Conservation (phyloP, 1,284 basidiomycete genomes). For the Porphyrellus sp. region DNA sequence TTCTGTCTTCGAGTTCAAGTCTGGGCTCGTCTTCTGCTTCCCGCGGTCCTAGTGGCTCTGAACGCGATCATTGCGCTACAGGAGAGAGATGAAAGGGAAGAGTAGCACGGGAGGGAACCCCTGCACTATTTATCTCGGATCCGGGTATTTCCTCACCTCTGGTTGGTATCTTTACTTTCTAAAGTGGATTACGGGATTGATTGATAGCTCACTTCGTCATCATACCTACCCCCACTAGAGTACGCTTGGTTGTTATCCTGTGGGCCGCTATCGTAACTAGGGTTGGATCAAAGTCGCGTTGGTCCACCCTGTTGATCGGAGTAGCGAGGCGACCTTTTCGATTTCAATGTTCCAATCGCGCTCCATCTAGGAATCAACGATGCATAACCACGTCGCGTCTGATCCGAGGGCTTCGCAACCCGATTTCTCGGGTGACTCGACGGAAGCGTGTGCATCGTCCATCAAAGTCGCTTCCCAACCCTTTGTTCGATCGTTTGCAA, state of each 20-base stretch:
- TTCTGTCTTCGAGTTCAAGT: slow-evolving; percentile 6
- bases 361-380: slow-evolving; percentile 8
- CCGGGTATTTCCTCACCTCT: slow-evolving; percentile 5
- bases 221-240: slow-evolving; percentile 2
- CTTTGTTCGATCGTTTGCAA: not conserved
- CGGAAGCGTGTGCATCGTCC: not conserved
- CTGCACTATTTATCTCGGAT: slow-evolving; percentile 9
- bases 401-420: slow-evolving; percentile 25
- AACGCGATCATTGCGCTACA: not conserved
- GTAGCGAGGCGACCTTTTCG: not conserved
- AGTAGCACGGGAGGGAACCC: not conserved
- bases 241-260: not conserved
- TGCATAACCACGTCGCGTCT: slow-evolving; percentile 1
- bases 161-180: slow-evolving; percentile 6
- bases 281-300: not conserved
- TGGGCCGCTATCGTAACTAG: not conserved
- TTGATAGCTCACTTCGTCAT: not conserved
- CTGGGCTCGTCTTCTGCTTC: slow-evolving; percentile 3
- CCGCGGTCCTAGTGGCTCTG: slow-evolving; percentile 14
- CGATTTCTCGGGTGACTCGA: slow-evolving; percentile 3
- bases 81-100: slow-evolving; percentile 1
- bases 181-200: slow-evolving; percentile 1
- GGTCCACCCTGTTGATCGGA: slow-evolving; percentile 4
- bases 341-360: not conserved
- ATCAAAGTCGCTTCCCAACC: slow-evolving; percentile 4